Evolutionary conservation across 2,329 filamentous ascomycete genomes (phyloP).

Genomic region (Leptographium lundbergii): DNA sequence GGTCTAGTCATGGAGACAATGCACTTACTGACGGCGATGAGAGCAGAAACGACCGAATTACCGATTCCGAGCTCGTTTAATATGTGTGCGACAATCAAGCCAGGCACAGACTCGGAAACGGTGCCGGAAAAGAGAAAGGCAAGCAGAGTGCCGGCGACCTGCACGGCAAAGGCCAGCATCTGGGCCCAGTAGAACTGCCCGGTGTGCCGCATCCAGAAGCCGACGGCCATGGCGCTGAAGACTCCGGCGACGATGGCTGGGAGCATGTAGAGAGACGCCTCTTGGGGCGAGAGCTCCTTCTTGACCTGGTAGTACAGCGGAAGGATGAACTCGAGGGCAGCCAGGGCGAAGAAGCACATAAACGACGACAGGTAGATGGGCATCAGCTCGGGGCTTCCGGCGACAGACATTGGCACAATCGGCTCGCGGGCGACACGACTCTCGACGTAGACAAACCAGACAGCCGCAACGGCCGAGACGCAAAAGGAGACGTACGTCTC

Average conservation of each 20-base stretch:
- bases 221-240: background rate
- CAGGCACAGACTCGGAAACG: background rate
- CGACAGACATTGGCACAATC: background rate
- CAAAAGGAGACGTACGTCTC: background rate
- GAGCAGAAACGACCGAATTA: background rate
- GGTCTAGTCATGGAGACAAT: background rate
- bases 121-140: background rate
- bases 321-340: background rate
- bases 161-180: background rate
- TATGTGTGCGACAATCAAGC: background rate
- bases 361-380: background rate
- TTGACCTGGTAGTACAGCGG: constrained; percentile 1
- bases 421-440: background rate
- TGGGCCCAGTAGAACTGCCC: background rate
- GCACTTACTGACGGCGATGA: background rate
- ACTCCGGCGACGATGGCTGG: background rate
- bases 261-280: background rate
- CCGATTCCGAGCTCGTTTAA: background rate
- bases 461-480: background rate
- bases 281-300: background rate
- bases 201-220: background rate
- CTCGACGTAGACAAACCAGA: background rate
- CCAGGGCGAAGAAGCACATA: background rate
- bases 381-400: background rate
- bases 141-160: background rate